Conservation (phyloP, 352 stramenopile genomes). For the Pythium rhizo-oryzae region DNA sequence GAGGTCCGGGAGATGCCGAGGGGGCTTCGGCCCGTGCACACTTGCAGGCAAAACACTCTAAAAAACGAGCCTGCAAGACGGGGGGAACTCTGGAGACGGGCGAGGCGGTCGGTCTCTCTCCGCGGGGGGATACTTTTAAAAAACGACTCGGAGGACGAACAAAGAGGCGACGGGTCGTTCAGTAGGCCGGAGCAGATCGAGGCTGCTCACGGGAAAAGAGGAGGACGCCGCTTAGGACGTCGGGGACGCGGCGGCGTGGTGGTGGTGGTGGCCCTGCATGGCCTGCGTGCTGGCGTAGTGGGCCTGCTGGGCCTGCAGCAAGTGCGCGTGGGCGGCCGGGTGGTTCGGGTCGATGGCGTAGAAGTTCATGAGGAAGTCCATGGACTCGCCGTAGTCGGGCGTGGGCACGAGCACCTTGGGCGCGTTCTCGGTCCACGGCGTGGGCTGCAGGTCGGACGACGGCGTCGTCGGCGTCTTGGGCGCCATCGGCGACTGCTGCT, state of each 20-base stretch:
- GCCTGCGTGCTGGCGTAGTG: constrained; percentile 22
- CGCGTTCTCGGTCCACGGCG: constrained; percentile 24
- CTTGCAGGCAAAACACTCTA: not conserved
- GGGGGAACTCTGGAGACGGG: not conserved
- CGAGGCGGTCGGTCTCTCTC: not conserved
- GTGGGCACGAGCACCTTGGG: constrained; percentile 35
- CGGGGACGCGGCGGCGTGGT: constrained; percentile 7
- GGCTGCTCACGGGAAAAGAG: not conserved
- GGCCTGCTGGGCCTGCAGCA: constrained; percentile 25
- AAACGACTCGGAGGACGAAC: not conserved
- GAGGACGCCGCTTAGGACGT: constrained; percentile 5
- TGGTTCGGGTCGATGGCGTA: constrained; percentile 58
- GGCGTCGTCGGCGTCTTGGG: constrained; percentile 18
- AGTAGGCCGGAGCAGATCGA: not conserved
- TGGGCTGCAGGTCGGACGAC: constrained; percentile 19
- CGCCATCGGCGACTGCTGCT: constrained; percentile 10
- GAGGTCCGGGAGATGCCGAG: not conserved
- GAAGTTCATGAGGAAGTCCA: constrained; percentile 84
- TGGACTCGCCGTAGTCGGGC: constrained; percentile 74
- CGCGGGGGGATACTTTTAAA: constrained; percentile 7
- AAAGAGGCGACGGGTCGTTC: not conserved
- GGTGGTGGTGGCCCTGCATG: not conserved
- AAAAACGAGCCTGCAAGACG: not conserved
- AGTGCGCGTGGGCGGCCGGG: constrained; percentile 25
- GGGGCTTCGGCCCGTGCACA: not conserved